Base-by-base conservation (phyloP, 495 filamentous ascomycete species). In the Sphaerosporella brunnea region DNA sequence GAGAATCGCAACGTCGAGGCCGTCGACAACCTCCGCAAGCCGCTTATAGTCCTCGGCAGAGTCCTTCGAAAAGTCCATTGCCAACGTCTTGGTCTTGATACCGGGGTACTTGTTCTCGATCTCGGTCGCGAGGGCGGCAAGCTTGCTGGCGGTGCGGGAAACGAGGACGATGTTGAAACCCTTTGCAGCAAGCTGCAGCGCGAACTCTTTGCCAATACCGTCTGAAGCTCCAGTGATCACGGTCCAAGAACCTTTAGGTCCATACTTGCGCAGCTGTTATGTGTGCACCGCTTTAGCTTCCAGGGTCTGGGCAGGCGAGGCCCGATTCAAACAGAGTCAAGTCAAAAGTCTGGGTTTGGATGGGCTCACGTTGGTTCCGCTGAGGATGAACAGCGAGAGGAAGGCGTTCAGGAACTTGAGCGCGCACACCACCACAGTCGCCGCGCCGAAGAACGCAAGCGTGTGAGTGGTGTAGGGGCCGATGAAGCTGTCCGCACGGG, bases 121-220 rank as follows among this genome's bases (percentile, higher is more conserved):
- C 49, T 94, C 82, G 35, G 72, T 64, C 43, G 81, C 76, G 23
- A 99, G 72, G 2, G 74, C 58, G 41, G 79, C 73, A 47, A 99
- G 77, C 64, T 99, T 99, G 20, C 82, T 82, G 52, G 79, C 72
- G 19, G 92, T 96, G 38, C 92, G 90, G 5, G 92, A 95, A 49
- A 99, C 77, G 47, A 99, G 82, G 25, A 96, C 64, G 46, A 94
- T 63, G 65, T 93, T 95, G 74, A 86, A 96, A 53, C 86, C 86
- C 59, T 85, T 82, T 28, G 70, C 67, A n/a, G 90, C 85, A 47
- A 96, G 77, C 61, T 94, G 85, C 48, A 81, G 68, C 38, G 88
- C 82, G 61, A 82, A 99, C 69, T 96, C 90, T 68, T 94, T 95
- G 58, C 92, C 92, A 45, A 99, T 75, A 52, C 92, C 92, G 67